These are phyloP conservation scores for Mycena polygramma DNA, from an alignment of 768 basidiomycete species.

Conservation along the genomic window DNA sequence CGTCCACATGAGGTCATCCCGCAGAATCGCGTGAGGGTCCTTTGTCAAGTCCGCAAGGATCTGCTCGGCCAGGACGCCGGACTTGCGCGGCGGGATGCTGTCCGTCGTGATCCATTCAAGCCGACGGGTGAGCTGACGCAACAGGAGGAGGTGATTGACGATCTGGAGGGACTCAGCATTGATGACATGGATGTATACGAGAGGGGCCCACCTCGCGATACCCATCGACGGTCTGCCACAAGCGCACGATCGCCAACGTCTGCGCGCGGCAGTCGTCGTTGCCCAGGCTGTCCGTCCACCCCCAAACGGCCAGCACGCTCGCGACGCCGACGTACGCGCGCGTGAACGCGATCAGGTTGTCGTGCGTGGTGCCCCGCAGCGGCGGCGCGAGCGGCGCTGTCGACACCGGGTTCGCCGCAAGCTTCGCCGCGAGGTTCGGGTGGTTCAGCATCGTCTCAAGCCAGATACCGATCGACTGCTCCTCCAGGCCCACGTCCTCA, in stretches of 20 bases:
- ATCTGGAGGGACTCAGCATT: constrained; percentile 60
- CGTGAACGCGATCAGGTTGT: constrained; percentile 74
- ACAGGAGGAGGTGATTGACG: constrained; percentile 77
- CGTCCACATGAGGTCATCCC: constrained; percentile 68
- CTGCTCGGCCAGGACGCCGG: constrained; percentile 77
- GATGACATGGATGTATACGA: constrained; percentile 9
- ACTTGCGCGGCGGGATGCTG: constrained; percentile 70
- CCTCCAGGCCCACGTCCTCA: constrained; percentile 72
- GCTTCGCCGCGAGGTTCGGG: constrained; percentile 60
- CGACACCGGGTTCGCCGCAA: constrained; percentile 57
- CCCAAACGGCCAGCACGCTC: constrained; percentile 76
- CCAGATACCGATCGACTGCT: constrained; percentile 80
- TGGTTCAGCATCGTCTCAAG: constrained; percentile 77
- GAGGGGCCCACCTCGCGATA: constrained; percentile 75
- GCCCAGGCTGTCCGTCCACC: constrained; percentile 85
- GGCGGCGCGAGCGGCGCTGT: constrained; percentile 54
- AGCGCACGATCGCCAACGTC: constrained; percentile 68
- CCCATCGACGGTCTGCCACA: constrained; percentile 78
- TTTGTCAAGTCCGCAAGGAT: constrained; percentile 72
- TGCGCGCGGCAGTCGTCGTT: constrained; percentile 74
- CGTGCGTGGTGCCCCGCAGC: constrained; percentile 57
- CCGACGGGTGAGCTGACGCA: constrained; percentile 80
- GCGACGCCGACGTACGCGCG: constrained; percentile 78
- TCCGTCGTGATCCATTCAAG: constrained; percentile 80
- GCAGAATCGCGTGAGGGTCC: constrained; percentile 72